Evolutionary conservation across 306 rosid species (phyloP), one percentile per base, ranked within the genome.

Genomic region (Dalbergia cultrata): DNA sequence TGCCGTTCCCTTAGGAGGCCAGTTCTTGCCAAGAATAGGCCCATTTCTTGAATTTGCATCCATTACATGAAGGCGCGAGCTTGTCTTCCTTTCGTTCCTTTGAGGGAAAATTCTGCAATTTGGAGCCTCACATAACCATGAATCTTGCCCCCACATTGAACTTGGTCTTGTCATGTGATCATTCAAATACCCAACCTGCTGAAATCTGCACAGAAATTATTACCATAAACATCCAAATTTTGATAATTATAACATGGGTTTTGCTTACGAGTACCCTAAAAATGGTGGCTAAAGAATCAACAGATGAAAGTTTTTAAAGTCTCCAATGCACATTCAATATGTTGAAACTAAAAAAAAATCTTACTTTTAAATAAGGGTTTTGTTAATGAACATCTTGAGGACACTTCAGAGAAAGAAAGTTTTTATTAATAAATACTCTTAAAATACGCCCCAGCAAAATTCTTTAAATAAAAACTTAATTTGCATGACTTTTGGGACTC

Each of bases 41-140:
- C 49, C 87, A 31, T 60, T 64, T 80, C 67, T 69, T 69, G 66
- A 53, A 33, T 60, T 68, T 72, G 70, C 80, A 54, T 77, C 75
- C 67, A 74, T 80, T 35, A 64, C 67, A 72, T 83, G 83, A 61
- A 72, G 6, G 39, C 76, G 80, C 18, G 89, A 86, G 26, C 45
- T 54, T 52, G 37, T 35, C 39, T 4, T 35, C 39, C 39, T 35
- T 35, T 35, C 39, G 39, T 35, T 35, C 39, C 39, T 35, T 35
- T 35, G 39, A 35, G 6, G 39, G 39, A 35, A 35, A 6, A 6
- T 35, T 35, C 39, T 35, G 6, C 3, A 35, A 5, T 35, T 6
- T 4, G 39, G 5, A 6, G 39, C 62, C 53, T 81, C 66, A 63
- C 33, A 18, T 22, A 70, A 31, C 26, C 26, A 22, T 22, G 26